Evolutionary conservation across 2,329 filamentous ascomycete species (phyloP).

Genomic region (Fusarium citri): DNA sequence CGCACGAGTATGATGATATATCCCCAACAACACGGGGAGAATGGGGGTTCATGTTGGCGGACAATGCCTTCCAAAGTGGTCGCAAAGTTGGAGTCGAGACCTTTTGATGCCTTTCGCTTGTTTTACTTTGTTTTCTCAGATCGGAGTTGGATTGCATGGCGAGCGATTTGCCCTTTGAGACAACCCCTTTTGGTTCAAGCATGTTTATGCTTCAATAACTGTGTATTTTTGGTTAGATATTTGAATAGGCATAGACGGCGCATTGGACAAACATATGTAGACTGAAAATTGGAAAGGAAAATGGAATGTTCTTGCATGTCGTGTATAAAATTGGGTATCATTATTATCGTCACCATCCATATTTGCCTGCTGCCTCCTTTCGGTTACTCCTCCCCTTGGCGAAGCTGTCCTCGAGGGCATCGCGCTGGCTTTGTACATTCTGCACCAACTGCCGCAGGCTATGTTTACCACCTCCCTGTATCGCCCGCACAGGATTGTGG

Average conservation of each 20-base stretch:
- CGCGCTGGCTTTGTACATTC: conserved; percentile 82
- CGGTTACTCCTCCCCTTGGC: conserved; percentile 82
- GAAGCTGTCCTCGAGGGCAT: conserved; percentile 93
- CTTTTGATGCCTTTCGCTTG: conserved; percentile 20
- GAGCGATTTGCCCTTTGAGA: conserved; percentile 25
- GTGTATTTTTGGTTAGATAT: conserved; percentile 19
- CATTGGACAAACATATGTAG: conserved; percentile 2
- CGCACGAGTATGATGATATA: conserved; percentile 71
- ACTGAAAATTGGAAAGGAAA: conserved; percentile 5
- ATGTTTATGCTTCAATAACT: conserved; percentile 12
- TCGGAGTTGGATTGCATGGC: conserved; percentile 19
- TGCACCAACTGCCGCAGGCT: conserved; percentile 88
- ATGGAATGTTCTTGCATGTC: conserved; percentile 20
- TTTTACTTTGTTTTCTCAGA: conserved; percentile 5
- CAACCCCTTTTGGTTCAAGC: conserved; percentile 14
- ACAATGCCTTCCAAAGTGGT: conserved; percentile 56
- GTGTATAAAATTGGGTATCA: conserved; percentile 40
- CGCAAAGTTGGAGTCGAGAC: conserved; percentile 62
- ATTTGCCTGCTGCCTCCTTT: conserved; percentile 82
- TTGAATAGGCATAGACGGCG: conserved; percentile 25
- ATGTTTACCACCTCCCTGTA: conserved; percentile 82
- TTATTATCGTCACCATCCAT: conserved; percentile 74
- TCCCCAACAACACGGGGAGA: conserved; percentile 71
- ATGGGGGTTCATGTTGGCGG: conserved; percentile 70
- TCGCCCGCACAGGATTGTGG: conserved; percentile 87